A percentile compares a stretch with the other conserved stretches of the same genome.
These are phyloP conservation scores for Elsinoe batatas DNA, from an alignment of 2,329 filamentous ascomycete species.

Conservation along the genomic window DNA sequence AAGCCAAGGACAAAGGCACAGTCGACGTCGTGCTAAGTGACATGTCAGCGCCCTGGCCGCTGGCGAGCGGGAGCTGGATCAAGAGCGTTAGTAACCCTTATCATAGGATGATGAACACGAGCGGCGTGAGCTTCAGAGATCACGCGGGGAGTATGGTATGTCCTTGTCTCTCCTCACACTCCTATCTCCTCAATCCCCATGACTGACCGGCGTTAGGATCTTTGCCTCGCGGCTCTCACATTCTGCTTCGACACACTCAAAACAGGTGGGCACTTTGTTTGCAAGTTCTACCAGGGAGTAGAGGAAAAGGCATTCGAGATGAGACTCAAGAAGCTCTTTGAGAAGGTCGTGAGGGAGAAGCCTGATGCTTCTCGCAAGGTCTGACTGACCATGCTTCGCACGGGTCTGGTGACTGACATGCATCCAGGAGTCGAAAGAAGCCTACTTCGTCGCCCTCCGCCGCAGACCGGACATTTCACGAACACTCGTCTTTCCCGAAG, in stretches of 20 bases:
- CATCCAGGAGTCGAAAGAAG: conserved; percentile 69
- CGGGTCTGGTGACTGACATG: not conserved
- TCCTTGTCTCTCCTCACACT: conserved; percentile 14
- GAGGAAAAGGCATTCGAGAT: conserved; percentile 75
- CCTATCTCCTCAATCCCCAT: no score
- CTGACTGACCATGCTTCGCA: conserved; percentile 28
- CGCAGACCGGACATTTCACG: conserved; percentile 48
- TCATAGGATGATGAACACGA: conserved; percentile 98
- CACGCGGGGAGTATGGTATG: conserved; percentile 91
- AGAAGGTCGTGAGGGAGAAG: conserved; percentile 75
- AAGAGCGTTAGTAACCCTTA: conserved; percentile 93
- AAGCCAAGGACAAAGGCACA: conserved; percentile 16
- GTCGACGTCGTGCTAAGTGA: conserved; percentile 95
- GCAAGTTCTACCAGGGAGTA: conserved; percentile 90
- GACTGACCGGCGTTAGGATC: conserved; percentile 50
- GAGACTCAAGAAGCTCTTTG: conserved; percentile 65
- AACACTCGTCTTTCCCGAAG: conserved; percentile 35
- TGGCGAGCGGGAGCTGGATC: conserved; percentile 67
- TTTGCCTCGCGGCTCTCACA: conserved; percentile 73
- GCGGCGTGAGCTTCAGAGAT: conserved; percentile 74
- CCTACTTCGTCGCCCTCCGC: conserved; percentile 71
- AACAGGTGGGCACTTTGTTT: conserved; percentile 79
- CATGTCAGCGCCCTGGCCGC: conserved; percentile 96
- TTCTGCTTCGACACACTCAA: conserved; percentile 81
- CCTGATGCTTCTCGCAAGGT: conserved; percentile 83